Evolutionary conservation across 2,329 filamentous ascomycete species (phyloP), one percentile per base, ranked within the genome.

Genomic region (Aspergillus fijiensis): DNA sequence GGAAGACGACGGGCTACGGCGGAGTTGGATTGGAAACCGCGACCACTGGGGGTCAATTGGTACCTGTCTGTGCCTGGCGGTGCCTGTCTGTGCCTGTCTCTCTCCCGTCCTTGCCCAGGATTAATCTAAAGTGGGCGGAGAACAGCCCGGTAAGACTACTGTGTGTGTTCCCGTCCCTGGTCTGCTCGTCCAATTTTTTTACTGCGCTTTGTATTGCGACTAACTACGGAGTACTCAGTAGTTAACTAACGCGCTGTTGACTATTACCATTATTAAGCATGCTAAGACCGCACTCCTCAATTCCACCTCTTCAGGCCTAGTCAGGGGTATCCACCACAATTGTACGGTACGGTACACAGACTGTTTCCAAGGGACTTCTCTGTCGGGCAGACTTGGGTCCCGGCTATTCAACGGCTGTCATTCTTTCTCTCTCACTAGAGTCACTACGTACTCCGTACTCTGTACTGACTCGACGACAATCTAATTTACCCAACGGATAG

Each of bases 321-420:
- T 63, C 59, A 65, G 63, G 63, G 63, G 63, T 56, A 65, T 51
- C 54, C 42, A 60, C 49, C 35, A 42, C 42, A n/a, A 27, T 58
- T 21, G 27, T 35, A 59, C 45, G 51, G 42, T 48, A 58, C 25
- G 16, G 16, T 45, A 45, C 39, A 45, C 39, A 45, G 14, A 19
- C 39, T 45, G 39, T 45, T 45, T 19, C 39, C 39, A 45, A 45
- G 39, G 39, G 39, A 45, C 39, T 45, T 19, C 39, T 45, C 39
- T 16, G 39, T 45, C 16, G 39, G 39, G 39, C 39, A 19, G 39
- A 45, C 39, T 19, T 45, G 47, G 48, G 53, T 45, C 33, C 48
- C 42, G 53, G 48, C 53, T 33, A 35, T 55, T 31, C 42, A 55
- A 55, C 53, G 53, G 53, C 53, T 55, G 53, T 55, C 53, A 55